phyloP scores from a whole-genome alignment of 306 rosid species.

The Pyrus bretschneideri region DNA sequence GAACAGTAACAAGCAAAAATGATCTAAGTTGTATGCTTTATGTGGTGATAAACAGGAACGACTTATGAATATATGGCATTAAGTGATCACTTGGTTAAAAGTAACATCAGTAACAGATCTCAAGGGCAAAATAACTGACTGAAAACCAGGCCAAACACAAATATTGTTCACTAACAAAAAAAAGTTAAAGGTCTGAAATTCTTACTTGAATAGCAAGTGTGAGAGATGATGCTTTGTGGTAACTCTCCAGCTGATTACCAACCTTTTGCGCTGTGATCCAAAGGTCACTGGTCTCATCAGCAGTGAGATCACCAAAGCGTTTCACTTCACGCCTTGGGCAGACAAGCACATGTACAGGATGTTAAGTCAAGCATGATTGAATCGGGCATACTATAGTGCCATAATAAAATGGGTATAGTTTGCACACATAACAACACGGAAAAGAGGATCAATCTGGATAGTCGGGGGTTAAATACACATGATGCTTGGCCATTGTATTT shows the following conservation, averaged over 20 bases:
- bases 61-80: background rate
- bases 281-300: slow-evolving; percentile 76
- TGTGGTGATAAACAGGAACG: background rate
- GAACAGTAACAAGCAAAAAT: background rate
- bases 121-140: background rate
- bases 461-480: background rate
- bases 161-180: background rate
- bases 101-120: background rate
- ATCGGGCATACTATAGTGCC: background rate
- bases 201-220: slow-evolving; percentile 80
- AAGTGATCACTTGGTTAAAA: background rate
- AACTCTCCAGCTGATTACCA: slow-evolving; percentile 65
- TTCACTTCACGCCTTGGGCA: slow-evolving; percentile 94
- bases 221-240: slow-evolving; percentile 79
- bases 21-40: background rate
- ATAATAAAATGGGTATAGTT: slow-evolving; percentile 2
- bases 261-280: slow-evolving; percentile 88
- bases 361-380: slow-evolving; percentile 51
- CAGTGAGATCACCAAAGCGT: slow-evolving; percentile 76
- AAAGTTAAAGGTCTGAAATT: background rate
- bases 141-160: background rate
- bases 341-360: slow-evolving; percentile 69
- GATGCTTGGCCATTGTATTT: no score
- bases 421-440: background rate
- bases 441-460: background rate